Conservation (phyloP, 106 monocot species). For the Dendrobium nobile region DNA sequence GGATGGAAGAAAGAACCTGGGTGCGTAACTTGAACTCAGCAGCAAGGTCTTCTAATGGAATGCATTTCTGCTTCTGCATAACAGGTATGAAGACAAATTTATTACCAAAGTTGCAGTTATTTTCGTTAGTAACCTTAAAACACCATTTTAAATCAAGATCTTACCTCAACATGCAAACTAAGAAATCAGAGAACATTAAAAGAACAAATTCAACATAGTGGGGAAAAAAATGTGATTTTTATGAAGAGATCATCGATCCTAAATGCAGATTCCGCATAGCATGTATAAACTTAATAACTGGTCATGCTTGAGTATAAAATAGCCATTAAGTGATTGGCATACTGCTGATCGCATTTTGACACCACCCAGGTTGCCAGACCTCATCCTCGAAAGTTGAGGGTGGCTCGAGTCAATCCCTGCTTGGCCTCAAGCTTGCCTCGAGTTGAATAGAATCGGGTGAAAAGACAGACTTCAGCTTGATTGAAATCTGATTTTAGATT, state of each 20-base stretch:
- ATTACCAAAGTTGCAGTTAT: background rate
- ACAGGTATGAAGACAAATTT: constrained; percentile 2
- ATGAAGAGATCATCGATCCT: background rate
- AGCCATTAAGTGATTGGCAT: background rate
- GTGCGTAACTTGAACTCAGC: constrained; percentile 74
- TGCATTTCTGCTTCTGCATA: constrained; percentile 62
- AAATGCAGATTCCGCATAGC: background rate
- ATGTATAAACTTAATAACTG: background rate
- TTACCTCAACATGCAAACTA: background rate
- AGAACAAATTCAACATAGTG: background rate
- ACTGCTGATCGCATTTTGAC: too few relatives aligned
- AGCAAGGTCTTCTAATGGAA: constrained; percentile 67
- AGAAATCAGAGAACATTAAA: background rate
- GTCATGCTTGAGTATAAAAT: background rate
- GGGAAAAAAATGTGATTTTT: background rate
- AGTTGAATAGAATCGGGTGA: too few relatives aligned
- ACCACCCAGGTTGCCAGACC: too few relatives aligned
- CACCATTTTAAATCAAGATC: background rate
- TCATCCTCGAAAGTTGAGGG: too few relatives aligned
- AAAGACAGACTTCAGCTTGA: too few relatives aligned
- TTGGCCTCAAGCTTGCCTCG: too few relatives aligned
- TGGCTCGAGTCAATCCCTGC: too few relatives aligned
- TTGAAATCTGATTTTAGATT: too few relatives aligned
- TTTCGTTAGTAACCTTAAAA: background rate
- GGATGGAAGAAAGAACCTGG: constrained; percentile 19